phyloP scores from a whole-genome alignment of 2,329 filamentous ascomycete species.

The Xylariomycetidae sp. region DNA sequence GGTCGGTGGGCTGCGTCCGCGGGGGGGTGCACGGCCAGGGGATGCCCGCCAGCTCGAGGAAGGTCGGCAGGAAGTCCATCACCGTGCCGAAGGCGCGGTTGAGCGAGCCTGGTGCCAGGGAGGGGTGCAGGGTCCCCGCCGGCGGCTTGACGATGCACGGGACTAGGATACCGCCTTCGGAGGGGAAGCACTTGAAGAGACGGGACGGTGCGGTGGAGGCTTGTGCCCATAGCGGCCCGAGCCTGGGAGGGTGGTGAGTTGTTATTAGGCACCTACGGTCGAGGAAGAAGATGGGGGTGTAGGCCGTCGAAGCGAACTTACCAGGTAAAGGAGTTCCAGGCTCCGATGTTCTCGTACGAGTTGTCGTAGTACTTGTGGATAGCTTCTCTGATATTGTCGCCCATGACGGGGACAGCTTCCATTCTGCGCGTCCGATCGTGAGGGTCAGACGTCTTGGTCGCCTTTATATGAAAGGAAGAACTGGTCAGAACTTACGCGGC shows the following conservation, averaged over 20 bases:
- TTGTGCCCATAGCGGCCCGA: constrained; percentile 33
- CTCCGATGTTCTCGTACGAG: constrained; percentile 46
- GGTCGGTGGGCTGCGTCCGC: constrained; percentile 7
- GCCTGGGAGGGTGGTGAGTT: background rate
- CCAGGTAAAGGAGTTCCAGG: constrained; percentile 44
- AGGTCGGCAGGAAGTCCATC: constrained; percentile 43
- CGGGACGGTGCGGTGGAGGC: constrained; percentile 1
- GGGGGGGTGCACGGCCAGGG: constrained; percentile 24
- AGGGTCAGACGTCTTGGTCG: background rate
- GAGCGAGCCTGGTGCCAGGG: constrained; percentile 22
- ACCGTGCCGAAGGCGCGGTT: constrained; percentile 44
- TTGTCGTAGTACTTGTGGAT: constrained; percentile 8
- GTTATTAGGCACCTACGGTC: too few species aligned
- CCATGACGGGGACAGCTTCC: constrained; percentile 13
- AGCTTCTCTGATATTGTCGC: constrained; percentile 10
- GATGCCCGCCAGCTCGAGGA: constrained; percentile 38
- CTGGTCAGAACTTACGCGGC: constrained; percentile 1
- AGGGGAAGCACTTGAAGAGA: constrained; percentile 27
- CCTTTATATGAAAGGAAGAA: background rate
- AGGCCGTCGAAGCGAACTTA: constrained; percentile 29
- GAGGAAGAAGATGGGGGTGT: too few species aligned
- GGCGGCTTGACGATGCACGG: constrained; percentile 33
- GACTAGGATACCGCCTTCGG: constrained; percentile 45
- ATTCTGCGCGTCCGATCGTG: background rate
- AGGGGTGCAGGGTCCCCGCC: constrained; percentile 3